Evolutionary conservation across 495 filamentous ascomycete species (phyloP).

Genomic region (Sporormia fimetaria): DNA sequence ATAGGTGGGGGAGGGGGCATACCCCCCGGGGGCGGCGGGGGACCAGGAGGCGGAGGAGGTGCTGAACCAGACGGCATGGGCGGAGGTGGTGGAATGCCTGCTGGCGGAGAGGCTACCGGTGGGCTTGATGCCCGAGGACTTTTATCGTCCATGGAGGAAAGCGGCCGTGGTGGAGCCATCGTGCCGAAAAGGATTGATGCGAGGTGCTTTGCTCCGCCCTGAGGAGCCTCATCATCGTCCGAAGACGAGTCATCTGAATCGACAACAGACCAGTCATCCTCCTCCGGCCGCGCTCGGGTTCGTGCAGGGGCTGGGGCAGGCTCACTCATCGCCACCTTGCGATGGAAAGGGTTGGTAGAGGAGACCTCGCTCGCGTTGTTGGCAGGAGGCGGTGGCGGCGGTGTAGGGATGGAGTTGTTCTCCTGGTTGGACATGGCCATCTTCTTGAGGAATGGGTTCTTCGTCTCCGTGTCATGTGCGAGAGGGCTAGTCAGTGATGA

Average conservation of each 20-base stretch:
- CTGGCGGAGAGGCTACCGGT: slow-evolving; percentile 35
- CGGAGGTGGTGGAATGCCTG: slow-evolving; percentile 25
- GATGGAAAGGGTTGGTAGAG: slow-evolving; percentile 90
- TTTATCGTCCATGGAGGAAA: slow-evolving; percentile 71
- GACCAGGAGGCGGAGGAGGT: slow-evolving; percentile 39
- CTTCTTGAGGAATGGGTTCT: slow-evolving; percentile 59
- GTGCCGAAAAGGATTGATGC: slow-evolving; percentile 89
- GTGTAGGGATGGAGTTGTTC: slow-evolving; percentile 18
- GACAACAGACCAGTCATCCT: slow-evolving; percentile 77
- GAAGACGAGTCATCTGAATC: slow-evolving; percentile 58
- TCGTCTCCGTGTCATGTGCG: slow-evolving; percentile 34
- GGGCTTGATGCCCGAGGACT: slow-evolving; percentile 25
- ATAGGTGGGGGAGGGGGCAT: slow-evolving; percentile 37
- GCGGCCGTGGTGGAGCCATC: slow-evolving; percentile 85
- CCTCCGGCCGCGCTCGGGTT: slow-evolving; percentile 52
- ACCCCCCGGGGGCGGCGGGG: slow-evolving; percentile 37
- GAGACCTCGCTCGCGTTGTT: slow-evolving; percentile 41
- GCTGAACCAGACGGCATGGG: slow-evolving; percentile 28
- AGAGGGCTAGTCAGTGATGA: slow-evolving; percentile 37
- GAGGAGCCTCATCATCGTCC: slow-evolving; percentile 57
- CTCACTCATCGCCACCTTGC: slow-evolving; percentile 31
- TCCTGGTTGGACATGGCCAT: slow-evolving; percentile 41
- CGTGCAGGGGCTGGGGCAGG: slow-evolving; percentile 32
- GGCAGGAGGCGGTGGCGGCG: slow-evolving; percentile 33
- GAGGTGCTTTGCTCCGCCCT: slow-evolving; percentile 75